Evolutionary conservation across 106 monocot genomes (phyloP).

Genomic region (Posidonia australis): DNA sequence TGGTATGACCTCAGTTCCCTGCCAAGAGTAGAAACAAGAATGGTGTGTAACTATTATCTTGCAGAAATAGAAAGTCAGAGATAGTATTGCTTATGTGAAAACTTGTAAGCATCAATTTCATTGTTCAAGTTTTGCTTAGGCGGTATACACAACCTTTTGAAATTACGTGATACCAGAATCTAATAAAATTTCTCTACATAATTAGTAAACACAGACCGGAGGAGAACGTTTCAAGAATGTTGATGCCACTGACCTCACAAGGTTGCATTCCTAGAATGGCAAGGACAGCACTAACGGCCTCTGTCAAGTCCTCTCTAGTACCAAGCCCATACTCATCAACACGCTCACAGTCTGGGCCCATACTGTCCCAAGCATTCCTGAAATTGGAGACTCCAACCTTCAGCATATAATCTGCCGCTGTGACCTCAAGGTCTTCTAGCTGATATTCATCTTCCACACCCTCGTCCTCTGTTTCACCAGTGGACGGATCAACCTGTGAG

Average conservation of each 20-base stretch:
- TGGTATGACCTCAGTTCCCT: constrained; percentile 82
- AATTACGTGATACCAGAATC: background rate
- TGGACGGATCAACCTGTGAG: constrained; percentile 67
- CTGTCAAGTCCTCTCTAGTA: constrained; percentile 55
- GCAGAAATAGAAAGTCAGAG: too few relatives aligned
- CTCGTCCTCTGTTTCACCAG: constrained; percentile 78
- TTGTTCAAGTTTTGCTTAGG: too few relatives aligned
- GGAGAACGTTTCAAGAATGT: background rate
- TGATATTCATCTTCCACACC: constrained; percentile 95
- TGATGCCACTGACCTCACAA: constrained; percentile 52
- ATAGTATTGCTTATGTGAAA: too few relatives aligned
- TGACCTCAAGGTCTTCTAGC: constrained; percentile 75
- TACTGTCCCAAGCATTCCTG: constrained; percentile 86
- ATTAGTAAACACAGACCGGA: background rate
- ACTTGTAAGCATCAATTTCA: too few relatives aligned
- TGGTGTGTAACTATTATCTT: background rate
- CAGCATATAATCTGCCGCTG: constrained; percentile 70
- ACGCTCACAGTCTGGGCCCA: constrained; percentile 58
- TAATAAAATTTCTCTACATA: background rate
- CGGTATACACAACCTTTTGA: background rate
- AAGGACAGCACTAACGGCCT: constrained; percentile 76
- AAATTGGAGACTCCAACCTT: constrained; percentile 72
- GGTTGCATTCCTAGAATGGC: constrained; percentile 85
- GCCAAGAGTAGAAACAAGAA: background rate
- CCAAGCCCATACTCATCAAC: constrained; percentile 86